These are phyloP conservation scores for Microstroma glucosiphilum DNA, from an alignment of 1,284 basidiomycete species.

Conservation along the genomic window DNA sequence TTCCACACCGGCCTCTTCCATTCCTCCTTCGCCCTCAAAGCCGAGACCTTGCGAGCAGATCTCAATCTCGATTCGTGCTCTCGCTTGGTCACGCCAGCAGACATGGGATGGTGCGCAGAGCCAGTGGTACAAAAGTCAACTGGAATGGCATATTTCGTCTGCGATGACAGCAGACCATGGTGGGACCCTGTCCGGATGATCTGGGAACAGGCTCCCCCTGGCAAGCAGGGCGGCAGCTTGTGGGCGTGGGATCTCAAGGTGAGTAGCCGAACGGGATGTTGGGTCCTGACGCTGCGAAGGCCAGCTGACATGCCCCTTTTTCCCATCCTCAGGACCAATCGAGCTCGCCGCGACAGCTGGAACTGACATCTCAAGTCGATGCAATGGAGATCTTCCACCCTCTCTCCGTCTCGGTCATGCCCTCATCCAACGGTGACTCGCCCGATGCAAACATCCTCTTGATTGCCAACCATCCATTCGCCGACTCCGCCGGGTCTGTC, in stretches of 20 bases:
- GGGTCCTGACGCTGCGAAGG: background rate
- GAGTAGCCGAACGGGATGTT: background rate
- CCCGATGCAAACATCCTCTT: slow-evolving; percentile 2
- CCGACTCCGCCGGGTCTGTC: background rate
- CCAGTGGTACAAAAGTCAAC: background rate
- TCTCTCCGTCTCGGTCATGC: background rate
- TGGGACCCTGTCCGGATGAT: background rate
- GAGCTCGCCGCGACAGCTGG: background rate
- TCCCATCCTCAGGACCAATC: background rate
- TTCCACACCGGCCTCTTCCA: slow-evolving; percentile 5
- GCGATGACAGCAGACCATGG: slow-evolving; percentile 3
- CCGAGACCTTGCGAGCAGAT: background rate
- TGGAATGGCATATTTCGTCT: background rate
- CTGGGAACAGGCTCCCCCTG: background rate
- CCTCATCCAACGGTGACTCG: background rate
- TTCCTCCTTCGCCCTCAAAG: background rate
- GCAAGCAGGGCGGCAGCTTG: slow-evolving; percentile 5
- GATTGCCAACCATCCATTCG: background rate
- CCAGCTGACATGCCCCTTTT: background rate
- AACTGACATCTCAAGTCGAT: background rate
- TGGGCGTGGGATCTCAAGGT: slow-evolving; percentile 6
- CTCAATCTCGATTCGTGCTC: slow-evolving; percentile 5
- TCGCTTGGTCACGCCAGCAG: background rate
- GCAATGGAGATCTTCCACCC: background rate
- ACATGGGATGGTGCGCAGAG: background rate